These are phyloP conservation scores for Alternaria atra DNA, from an alignment of 2,329 filamentous ascomycete species.

Conservation along the genomic window DNA sequence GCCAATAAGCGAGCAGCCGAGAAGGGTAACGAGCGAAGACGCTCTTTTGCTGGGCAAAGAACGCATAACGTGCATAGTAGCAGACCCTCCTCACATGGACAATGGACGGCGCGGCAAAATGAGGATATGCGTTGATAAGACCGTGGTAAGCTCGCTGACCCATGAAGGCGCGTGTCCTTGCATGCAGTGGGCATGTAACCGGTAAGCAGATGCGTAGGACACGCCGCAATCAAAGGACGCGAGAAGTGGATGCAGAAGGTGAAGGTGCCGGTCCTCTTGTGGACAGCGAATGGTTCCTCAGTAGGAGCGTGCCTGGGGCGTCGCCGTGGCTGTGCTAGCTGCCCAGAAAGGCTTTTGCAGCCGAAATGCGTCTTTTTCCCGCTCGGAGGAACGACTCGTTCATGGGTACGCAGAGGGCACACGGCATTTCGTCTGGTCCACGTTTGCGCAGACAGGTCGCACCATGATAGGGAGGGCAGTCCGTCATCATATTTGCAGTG, in stretches of 20 bases:
- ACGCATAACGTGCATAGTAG: slow-evolving; percentile 7
- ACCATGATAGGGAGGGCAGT: neutral
- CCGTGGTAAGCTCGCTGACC: neutral
- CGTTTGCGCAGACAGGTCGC: neutral
- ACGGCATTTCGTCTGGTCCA: neutral
- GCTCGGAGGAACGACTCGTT: neutral
- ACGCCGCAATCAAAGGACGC: slow-evolving; percentile 16
- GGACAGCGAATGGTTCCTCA: slow-evolving; percentile 12
- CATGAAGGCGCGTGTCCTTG: neutral
- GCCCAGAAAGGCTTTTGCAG: neutral
- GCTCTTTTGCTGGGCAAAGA: neutral
- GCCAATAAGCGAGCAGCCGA: slow-evolving; percentile 10
- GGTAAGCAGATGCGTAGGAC: neutral
- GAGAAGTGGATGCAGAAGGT: slow-evolving; percentile 12
- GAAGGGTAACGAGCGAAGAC: neutral
- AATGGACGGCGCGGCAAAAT: slow-evolving; percentile 12
- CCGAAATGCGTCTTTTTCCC: slow-evolving; percentile 4
- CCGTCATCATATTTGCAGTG: neutral
- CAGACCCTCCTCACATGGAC: neutral
- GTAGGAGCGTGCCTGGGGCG: slow-evolving; percentile 23
- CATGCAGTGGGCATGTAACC: neutral
- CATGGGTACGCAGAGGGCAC: neutral
- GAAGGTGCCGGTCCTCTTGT: slow-evolving; percentile 2
- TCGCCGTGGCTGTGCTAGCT: slow-evolving; percentile 18
- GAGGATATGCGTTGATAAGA: slow-evolving; percentile 11